These are phyloP conservation scores for Aspergillus unguis DNA, from an alignment of 2,329 filamentous ascomycete species.

Conservation along the genomic window DNA sequence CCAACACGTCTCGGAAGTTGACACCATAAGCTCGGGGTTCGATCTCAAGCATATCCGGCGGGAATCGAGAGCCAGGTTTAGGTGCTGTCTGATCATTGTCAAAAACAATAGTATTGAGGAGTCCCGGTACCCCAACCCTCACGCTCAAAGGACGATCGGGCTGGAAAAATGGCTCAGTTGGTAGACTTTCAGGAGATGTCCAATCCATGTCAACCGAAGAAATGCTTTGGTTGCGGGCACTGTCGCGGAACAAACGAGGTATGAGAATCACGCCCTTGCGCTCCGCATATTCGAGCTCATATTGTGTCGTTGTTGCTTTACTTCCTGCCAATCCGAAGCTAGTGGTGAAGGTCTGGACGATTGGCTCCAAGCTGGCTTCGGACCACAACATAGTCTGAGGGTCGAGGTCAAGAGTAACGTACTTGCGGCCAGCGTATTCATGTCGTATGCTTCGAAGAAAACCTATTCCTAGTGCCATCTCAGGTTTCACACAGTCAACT, in stretches of 20 bases:
- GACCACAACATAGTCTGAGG: not conserved
- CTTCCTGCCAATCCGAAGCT: not conserved
- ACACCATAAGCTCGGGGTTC: slow-evolving; percentile 26
- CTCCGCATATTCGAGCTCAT: slow-evolving; percentile 1
- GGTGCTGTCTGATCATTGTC: not conserved
- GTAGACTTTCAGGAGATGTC: not conserved
- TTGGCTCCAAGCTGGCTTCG: not conserved
- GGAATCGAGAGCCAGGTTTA: not conserved
- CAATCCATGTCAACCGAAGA: not conserved
- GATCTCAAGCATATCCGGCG: slow-evolving; percentile 24
- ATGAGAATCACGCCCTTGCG: slow-evolving; percentile 2
- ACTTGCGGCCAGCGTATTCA: not conserved
- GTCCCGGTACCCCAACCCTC: not conserved
- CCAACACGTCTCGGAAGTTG: slow-evolving; percentile 29
- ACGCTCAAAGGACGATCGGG: not conserved
- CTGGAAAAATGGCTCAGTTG: not conserved
- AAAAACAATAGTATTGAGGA: slow-evolving; percentile 1
- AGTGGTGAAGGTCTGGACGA: not conserved
- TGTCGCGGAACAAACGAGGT: not conserved
- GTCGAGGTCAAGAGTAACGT: slow-evolving; percentile 2
- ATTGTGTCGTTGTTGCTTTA: not conserved
- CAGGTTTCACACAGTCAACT: not conserved
- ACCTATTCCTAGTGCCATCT: not conserved
- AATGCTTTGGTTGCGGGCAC: not conserved
- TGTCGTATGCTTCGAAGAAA: not conserved